A percentile compares a stretch with the other conserved stretches of the same genome.
These are phyloP conservation scores for Podospora comata DNA, from an alignment of 495 filamentous ascomycete species.

Conservation along the genomic window DNA sequence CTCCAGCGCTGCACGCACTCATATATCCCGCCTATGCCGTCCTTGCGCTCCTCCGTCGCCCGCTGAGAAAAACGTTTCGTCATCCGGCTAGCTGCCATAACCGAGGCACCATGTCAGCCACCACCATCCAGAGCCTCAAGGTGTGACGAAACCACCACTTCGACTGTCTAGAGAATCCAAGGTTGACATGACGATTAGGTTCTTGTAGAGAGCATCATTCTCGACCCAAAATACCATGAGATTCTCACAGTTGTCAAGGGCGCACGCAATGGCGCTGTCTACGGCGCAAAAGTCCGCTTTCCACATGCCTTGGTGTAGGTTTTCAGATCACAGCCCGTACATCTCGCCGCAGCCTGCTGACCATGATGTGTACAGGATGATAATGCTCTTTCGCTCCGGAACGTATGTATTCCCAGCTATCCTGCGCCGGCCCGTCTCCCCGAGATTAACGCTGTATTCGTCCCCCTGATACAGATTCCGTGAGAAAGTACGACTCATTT, in stretches of 20 bases:
- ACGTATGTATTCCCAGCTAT: slow-evolving; percentile 50
- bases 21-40: not conserved
- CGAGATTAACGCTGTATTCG: not conserved
- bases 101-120: slow-evolving; percentile 38
- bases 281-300: slow-evolving; percentile 97
- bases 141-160: slow-evolving; percentile 24
- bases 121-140: slow-evolving; percentile 35
- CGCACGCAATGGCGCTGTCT: slow-evolving; percentile 93
- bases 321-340: not conserved
- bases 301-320: slow-evolving; percentile 90
- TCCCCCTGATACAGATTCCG: slow-evolving; percentile 52
- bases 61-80: not conserved
- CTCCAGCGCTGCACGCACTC: not conserved
- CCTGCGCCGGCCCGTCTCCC: not conserved
- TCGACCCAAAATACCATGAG: slow-evolving; percentile 80
- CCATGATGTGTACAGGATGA: slow-evolving; percentile 59
- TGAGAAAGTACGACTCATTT: slow-evolving; percentile 72
- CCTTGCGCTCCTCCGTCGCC: not conserved
- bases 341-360: slow-evolving; percentile 43
- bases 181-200: slow-evolving; percentile 29
- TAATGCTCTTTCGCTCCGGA: slow-evolving; percentile 89
- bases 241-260: slow-evolving; percentile 80
- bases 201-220: slow-evolving; percentile 64
- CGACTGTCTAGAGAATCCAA: not conserved
- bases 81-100: slow-evolving; percentile 18